Evolutionary conservation across 2,329 filamentous ascomycete genomes (phyloP), one percentile per base, ranked within the genome.

Genomic region (Xylariaceae sp.): DNA sequence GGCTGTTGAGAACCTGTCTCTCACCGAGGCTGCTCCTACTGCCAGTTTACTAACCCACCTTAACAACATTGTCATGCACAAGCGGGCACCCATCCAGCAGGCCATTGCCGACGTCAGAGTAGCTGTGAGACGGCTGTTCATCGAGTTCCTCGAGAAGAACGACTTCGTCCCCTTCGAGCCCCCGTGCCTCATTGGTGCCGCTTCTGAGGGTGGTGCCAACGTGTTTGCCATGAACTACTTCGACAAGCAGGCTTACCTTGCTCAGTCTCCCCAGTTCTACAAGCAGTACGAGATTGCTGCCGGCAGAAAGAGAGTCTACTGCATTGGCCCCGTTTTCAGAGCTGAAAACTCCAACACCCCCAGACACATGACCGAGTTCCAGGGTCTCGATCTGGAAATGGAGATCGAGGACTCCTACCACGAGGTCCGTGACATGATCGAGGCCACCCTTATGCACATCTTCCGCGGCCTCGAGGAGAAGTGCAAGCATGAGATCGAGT

Each of bases 151-250:
- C 66, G 81, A 87, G 62, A 80, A 83, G 65, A 83, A 83, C 61
- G 84, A 86, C 56, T 96, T 96, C 74, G 86, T 88, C 64, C 85
- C 90, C 74, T 92, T 97, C 70, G 90, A 96, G 73, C 89, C 92
- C 1, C 92, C 94, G 8, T 93, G 92, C 74, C 80, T 99, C 49
- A 90, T 96, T 57, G 92, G 88, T 53, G 89, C 93, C 11, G 89
- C 94, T 3, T 94, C 91, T 3, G 94, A 99, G 77, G 93, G 94
- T 69, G 94, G 94, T 65, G 87, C 87, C 67, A 95, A 93, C 72
- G 93, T 97, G 47, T 97, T 99, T 75, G 82, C 88, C 68, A 80
- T 97, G 67, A 87, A 88, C 49, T 97, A 97, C 77, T 97, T 97
- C 74, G 90, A 88, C 66, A 85, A 88, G 70, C 84, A 88, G 65